A percentile compares a stretch with the other conserved stretches of the same genome.
These are phyloP conservation scores for Colletotrichum sp. DNA, from an alignment of 2,329 filamentous ascomycete genomes.

Conservation along the genomic window DNA sequence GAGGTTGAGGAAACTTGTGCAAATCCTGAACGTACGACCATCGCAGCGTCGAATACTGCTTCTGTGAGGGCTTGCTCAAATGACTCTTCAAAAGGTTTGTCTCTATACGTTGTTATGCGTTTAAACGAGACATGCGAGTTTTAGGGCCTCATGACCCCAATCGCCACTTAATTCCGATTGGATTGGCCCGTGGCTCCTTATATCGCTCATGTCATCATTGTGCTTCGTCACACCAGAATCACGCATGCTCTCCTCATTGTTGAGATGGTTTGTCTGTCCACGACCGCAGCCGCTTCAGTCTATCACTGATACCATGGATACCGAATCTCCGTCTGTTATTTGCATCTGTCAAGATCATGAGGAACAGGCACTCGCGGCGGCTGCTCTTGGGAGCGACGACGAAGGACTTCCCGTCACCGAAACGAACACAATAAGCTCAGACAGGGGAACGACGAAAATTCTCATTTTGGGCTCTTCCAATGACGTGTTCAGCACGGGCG, in stretches of 20 bases:
- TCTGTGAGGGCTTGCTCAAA: not conserved
- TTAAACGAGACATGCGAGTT: not conserved
- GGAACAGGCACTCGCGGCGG: not conserved
- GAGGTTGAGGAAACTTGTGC: not conserved
- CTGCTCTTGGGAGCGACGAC: not conserved
- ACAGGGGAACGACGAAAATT: not conserved
- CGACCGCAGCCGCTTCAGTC: not conserved
- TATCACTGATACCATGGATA: not conserved
- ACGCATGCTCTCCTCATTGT: not conserved
- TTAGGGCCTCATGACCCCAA: not conserved
- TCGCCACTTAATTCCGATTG: not conserved
- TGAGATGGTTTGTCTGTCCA: not conserved
- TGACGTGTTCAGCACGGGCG: not conserved
- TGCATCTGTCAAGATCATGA: not conserved
- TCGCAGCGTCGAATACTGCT: not conserved
- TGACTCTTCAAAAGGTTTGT: not conserved
- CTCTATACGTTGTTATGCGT: not conserved
- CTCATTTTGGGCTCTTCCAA: not conserved
- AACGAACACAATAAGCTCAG: not conserved
- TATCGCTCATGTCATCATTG: not conserved
- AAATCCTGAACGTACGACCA: not conserved
- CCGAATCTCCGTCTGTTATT: not conserved
- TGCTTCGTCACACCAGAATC: not conserved
- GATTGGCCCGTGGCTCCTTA: not conserved
- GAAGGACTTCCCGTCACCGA: not conserved